A percentile compares a stretch with the other conserved stretches of the same genome.
phyloP scores from a whole-genome alignment of 2,329 filamentous ascomycete species.

The Colletotrichum karsti region DNA sequence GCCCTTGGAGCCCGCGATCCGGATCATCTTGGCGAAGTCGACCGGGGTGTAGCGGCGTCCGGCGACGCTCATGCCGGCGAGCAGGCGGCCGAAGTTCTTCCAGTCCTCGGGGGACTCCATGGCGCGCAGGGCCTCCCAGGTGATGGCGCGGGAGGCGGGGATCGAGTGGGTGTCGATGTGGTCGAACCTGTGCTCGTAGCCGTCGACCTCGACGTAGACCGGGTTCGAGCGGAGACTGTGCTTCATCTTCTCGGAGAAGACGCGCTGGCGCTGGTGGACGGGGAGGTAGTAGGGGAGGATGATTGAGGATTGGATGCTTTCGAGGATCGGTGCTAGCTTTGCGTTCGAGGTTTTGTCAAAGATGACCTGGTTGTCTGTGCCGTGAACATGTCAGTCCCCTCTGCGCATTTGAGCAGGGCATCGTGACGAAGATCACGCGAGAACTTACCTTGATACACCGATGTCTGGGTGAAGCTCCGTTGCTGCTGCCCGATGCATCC shows the following conservation, averaged over 20 bases:
- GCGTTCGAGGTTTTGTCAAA: conserved; percentile 61
- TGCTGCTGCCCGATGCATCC: conserved; percentile 23
- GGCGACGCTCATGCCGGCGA: conserved; percentile 58
- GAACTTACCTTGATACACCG: conserved; percentile 18
- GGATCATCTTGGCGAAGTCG: conserved; percentile 50
- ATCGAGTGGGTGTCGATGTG: conserved; percentile 52
- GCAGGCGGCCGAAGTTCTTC: conserved; percentile 58
- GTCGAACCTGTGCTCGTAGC: conserved; percentile 60
- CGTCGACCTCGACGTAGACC: conserved; percentile 66
- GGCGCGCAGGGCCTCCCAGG: conserved; percentile 47
- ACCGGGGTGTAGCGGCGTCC: conserved; percentile 43
- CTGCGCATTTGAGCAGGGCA: neutral
- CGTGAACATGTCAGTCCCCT: neutral
- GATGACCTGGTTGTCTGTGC: conserved; percentile 41
- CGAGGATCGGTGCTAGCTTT: conserved; percentile 62
- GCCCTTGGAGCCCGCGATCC: conserved; percentile 48
- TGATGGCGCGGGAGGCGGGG: conserved; percentile 49
- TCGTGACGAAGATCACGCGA: neutral
- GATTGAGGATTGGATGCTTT: conserved; percentile 63
- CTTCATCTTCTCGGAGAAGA: conserved; percentile 57
- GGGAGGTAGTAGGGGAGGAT: conserved; percentile 70
- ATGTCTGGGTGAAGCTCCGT: conserved; percentile 27
- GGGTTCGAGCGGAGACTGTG: conserved; percentile 62
- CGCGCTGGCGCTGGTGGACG: conserved; percentile 57
- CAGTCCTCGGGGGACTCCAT: conserved; percentile 61